Conservation (phyloP, 441 rosid species). For the Mallotus japonicus region DNA sequence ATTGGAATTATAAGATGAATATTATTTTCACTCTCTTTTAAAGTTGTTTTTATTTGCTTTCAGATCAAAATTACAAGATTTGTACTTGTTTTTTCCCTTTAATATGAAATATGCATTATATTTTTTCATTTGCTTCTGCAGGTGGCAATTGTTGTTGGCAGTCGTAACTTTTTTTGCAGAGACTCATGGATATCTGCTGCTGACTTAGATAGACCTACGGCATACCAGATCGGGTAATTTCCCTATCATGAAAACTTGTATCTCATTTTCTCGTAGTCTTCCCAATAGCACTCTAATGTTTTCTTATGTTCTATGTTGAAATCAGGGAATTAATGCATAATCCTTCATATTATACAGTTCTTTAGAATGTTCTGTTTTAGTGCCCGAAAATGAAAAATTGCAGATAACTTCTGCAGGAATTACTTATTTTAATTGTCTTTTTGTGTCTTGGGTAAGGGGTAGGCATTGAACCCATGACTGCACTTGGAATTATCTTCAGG, state of each 20-base stretch:
- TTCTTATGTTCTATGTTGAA: neutral
- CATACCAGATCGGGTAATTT: slow-evolving; percentile 81
- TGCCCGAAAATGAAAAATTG: neutral
- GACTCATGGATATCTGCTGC: slow-evolving; percentile 73
- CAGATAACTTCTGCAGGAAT: neutral
- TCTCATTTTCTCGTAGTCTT: neutral
- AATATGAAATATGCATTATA: too few species aligned
- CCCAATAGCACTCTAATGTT: neutral
- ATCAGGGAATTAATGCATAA: neutral
- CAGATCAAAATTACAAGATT: too few species aligned
- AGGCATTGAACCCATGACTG: neutral
- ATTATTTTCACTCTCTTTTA: neutral
- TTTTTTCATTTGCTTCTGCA: slow-evolving; percentile 20
- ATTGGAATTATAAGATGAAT: slow-evolving; percentile 1
- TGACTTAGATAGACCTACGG: slow-evolving; percentile 76
- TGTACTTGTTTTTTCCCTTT: too few species aligned
- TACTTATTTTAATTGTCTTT: neutral
- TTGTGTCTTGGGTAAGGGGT: neutral
- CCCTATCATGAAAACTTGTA: neutral
- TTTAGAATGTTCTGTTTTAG: neutral
- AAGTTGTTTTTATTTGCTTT: too few species aligned
- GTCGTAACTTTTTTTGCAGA: slow-evolving; percentile 80
- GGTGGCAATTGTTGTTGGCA: slow-evolving; percentile 87
- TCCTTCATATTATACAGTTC: neutral
- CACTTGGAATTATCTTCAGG: neutral